Percentiles rank a stretch among this genome's conserved stretches.
Conservation (phyloP, 805 yeast species). For the Yamadazyma sp. region DNA sequence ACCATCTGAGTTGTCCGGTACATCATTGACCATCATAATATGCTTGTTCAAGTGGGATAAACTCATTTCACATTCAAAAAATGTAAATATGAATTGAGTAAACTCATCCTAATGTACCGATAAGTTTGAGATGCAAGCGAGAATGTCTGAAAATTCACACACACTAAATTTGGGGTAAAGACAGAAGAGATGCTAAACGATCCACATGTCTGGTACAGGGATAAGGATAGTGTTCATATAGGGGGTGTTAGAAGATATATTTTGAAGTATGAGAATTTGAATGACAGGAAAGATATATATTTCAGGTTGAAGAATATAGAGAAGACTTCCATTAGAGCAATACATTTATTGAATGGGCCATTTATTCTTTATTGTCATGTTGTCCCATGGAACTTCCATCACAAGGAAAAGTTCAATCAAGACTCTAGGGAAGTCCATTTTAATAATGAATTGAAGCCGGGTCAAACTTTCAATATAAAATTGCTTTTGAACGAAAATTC, state of each 20-base stretch:
- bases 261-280: conserved; percentile 22
- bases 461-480: conserved; percentile 59
- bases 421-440: conserved; percentile 31
- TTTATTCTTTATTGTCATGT: conserved; percentile 44
- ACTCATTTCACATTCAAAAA: no score
- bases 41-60: no score
- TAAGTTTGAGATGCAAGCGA: no score
- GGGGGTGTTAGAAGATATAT: conserved; percentile 39
- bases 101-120: no score
- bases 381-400: conserved; percentile 34
- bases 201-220: conserved; percentile 33
- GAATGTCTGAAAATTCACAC: no score
- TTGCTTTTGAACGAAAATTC: conserved; percentile 50
- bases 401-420: conserved; percentile 19
- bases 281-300: conserved; percentile 21
- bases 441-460: conserved; percentile 57
- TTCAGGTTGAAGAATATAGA: conserved; percentile 40
- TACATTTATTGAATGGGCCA: conserved; percentile 42
- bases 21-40: no score
- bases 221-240: conserved; percentile 29
- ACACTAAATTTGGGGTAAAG: no score
- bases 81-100: no score
- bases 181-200: no score
- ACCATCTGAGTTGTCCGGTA: no score
- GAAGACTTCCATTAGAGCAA: conserved; percentile 33